phyloP scores from a whole-genome alignment of 2,329 filamentous ascomycete species.

The Aspergillus caelatus region DNA sequence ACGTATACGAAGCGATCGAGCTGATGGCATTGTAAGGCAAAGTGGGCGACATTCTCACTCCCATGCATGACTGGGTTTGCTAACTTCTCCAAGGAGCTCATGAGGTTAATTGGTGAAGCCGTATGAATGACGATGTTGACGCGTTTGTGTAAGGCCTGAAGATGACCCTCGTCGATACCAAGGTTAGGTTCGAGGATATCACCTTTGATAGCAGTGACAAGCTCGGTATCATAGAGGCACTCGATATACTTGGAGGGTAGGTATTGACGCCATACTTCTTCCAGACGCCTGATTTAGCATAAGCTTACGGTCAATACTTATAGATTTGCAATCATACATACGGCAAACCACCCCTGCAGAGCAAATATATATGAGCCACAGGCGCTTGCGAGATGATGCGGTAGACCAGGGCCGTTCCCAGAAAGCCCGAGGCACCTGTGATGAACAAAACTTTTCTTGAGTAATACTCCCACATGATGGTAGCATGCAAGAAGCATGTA shows the following conservation, averaged over 20 bases:
- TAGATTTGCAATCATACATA: constrained; percentile 5
- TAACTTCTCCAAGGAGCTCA: neutral
- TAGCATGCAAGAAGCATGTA: neutral
- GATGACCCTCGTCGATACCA: constrained; percentile 3
- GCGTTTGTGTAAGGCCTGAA: constrained; percentile 2
- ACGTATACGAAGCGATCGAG: constrained; percentile 23
- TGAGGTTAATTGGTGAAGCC: constrained; percentile 19
- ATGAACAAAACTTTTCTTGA: constrained; percentile 15
- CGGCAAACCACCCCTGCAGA: constrained; percentile 15
- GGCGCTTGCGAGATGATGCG: constrained; percentile 10
- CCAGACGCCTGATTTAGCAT: neutral
- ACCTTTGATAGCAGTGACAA: constrained; percentile 16
- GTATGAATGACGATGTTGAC: constrained; percentile 22
- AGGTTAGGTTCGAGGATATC: constrained; percentile 15
- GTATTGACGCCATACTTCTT: constrained; percentile 12
- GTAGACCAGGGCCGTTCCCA: constrained; percentile 19
- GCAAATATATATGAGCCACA: constrained; percentile 14
- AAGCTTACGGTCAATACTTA: neutral
- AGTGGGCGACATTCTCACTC: constrained; percentile 11
- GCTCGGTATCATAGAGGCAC: constrained; percentile 2
- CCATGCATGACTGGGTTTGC: constrained; percentile 9
- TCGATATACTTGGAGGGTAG: constrained; percentile 6
- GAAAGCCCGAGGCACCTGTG: constrained; percentile 21
- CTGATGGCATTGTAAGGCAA: constrained; percentile 10
- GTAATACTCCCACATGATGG: constrained; percentile 22